Conservation (phyloP, 805 yeast genomes). For the Ogataea haglerorum region DNA sequence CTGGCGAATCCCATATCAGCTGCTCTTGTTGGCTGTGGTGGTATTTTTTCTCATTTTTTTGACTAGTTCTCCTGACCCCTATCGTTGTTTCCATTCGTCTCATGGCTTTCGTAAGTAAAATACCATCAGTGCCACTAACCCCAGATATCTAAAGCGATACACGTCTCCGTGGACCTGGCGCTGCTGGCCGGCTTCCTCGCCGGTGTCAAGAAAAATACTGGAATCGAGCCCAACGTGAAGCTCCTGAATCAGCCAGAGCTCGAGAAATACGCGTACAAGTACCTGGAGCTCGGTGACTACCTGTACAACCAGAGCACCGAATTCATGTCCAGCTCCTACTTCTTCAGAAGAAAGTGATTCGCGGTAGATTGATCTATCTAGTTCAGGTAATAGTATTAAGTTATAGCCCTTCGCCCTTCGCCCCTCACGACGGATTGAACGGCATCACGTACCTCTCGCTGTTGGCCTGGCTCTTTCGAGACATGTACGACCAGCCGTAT, state of each 20-base stretch:
- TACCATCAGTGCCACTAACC: neutral
- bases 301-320: slow-evolving; percentile 70
- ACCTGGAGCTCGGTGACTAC: slow-evolving; percentile 83
- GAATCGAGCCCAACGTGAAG: slow-evolving; percentile 57
- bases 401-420: neutral
- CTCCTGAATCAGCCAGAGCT: slow-evolving; percentile 44
- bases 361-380: neutral
- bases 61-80: too few relatives aligned
- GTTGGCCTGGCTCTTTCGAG: slow-evolving; percentile 11
- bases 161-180: slow-evolving; percentile 55
- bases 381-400: neutral
- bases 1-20: too few relatives aligned
- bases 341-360: slow-evolving; percentile 57
- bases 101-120: slow-evolving; percentile 14
- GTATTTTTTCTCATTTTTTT: too few relatives aligned
- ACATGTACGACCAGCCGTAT: slow-evolving; percentile 34
- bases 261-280: slow-evolving; percentile 54
- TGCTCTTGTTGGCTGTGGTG: too few relatives aligned
- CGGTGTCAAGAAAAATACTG: slow-evolving; percentile 70
- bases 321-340: slow-evolving; percentile 65
- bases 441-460: slow-evolving; percentile 28
- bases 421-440: slow-evolving; percentile 29
- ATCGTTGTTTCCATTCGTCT: too few relatives aligned
- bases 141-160: slow-evolving; percentile 48
- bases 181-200: slow-evolving; percentile 66